Conservation (phyloP, 2,329 filamentous ascomycete species). For the Pseudocercospora fuligena region DNA sequence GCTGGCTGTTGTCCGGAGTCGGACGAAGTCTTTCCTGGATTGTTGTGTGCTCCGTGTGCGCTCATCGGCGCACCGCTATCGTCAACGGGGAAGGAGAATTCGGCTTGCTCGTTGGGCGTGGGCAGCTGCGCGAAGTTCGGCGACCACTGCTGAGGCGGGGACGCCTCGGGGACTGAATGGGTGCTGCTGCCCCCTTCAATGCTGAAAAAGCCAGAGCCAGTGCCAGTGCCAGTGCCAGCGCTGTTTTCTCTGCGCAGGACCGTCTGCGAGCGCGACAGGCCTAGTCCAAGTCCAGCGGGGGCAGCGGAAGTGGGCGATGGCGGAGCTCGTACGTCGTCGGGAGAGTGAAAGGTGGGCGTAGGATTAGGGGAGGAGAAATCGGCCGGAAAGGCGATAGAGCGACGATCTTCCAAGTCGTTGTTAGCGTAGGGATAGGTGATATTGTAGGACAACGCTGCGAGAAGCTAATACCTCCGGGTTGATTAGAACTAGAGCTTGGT, state of each 20-base stretch:
- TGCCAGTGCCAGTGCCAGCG: background rate
- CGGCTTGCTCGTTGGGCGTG: conserved; percentile 29
- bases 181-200: background rate
- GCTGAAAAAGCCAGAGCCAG: background rate
- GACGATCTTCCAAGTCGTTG: conserved; percentile 16
- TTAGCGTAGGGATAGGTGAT: conserved; percentile 9
- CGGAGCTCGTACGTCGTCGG: conserved; percentile 23
- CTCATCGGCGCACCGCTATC: conserved; percentile 37
- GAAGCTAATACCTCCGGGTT: background rate
- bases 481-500: background rate
- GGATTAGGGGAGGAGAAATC: conserved; percentile 13
- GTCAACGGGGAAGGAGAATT: conserved; percentile 17
- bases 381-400: conserved; percentile 1
- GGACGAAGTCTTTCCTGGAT: conserved; percentile 41
- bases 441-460: background rate
- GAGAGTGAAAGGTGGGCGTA: conserved; percentile 20
- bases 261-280: conserved; percentile 35
- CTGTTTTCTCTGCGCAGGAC: conserved; percentile 24
- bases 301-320: conserved; percentile 23
- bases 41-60: conserved; percentile 26
- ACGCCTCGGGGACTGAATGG: conserved; percentile 10
- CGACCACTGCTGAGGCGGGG: conserved; percentile 31
- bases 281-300: background rate
- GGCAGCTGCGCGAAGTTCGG: conserved; percentile 32
- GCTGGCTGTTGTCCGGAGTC: conserved; percentile 37